A percentile compares a stretch with the other conserved stretches of the same genome.
Conservation (phyloP, 345 rosid genomes). For the Acer yangbiense region DNA sequence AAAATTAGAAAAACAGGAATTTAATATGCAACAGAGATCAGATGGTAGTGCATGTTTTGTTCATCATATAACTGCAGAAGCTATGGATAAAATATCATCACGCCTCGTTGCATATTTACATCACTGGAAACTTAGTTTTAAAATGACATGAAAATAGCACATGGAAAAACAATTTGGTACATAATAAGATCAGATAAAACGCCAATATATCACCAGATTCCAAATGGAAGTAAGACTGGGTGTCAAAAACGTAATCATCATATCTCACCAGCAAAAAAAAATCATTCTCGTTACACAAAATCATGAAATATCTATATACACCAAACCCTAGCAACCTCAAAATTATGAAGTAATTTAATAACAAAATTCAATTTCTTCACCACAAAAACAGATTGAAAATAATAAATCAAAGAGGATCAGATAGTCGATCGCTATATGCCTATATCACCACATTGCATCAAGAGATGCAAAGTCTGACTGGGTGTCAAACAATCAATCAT, state of each 20-base stretch:
- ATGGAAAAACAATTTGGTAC: too few species aligned
- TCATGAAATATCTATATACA: neutral
- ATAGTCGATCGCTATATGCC: slow-evolving; percentile 34
- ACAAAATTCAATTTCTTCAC: too few species aligned
- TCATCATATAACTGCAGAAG: slow-evolving; percentile 66
- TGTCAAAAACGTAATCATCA: slow-evolving; percentile 49
- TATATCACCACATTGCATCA: slow-evolving; percentile 39
- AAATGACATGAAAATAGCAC: too few species aligned
- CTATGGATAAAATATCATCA: slow-evolving; percentile 63
- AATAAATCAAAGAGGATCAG: slow-evolving; percentile 31
- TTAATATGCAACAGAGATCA: slow-evolving; percentile 55
- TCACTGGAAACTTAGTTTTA: too few species aligned
- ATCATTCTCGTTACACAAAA: neutral
- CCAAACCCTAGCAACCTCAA: too few species aligned
- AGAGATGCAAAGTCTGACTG: slow-evolving; percentile 53
- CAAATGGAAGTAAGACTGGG: slow-evolving; percentile 44
- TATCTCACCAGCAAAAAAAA: neutral
- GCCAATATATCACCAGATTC: slow-evolving; percentile 33
- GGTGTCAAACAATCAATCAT: slow-evolving; percentile 50
- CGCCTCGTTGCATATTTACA: slow-evolving; percentile 40
- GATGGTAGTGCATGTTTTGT: slow-evolving; percentile 90
- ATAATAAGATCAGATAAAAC: slow-evolving; percentile 37
- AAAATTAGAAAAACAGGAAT: accelerated
- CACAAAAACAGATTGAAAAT: neutral
- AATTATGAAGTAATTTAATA: too few species aligned